phyloP scores from a whole-genome alignment of 352 stramenopile genomes.

The Phytophthora rubi region DNA sequence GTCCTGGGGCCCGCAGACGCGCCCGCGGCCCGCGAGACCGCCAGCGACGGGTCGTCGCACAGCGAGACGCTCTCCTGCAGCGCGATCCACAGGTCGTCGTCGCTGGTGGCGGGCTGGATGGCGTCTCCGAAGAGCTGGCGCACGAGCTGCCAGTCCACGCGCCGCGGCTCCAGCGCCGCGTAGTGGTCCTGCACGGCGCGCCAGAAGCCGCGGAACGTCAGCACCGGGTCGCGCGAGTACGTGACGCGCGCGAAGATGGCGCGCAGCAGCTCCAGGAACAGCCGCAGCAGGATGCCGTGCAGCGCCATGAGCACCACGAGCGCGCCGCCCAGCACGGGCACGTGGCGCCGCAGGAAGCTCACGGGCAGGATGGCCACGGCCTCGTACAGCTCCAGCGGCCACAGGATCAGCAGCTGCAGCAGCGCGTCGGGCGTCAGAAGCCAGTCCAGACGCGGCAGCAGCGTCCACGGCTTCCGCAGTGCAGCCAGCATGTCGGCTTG shows the following conservation, averaged over 20 bases:
- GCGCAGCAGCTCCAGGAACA: slow-evolving; percentile 70
- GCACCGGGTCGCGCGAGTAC: slow-evolving; percentile 62
- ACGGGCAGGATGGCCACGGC: slow-evolving; percentile 76
- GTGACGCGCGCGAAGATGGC: slow-evolving; percentile 74
- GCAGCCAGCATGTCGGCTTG: slow-evolving; percentile 5
- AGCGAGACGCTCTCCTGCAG: slow-evolving; percentile 77
- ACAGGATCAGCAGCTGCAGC: slow-evolving; percentile 64
- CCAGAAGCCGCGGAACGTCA: slow-evolving; percentile 84
- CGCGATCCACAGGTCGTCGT: slow-evolving; percentile 85
- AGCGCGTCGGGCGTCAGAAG: slow-evolving; percentile 51
- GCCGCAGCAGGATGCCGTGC: slow-evolving; percentile 71
- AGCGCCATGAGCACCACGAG: slow-evolving; percentile 83
- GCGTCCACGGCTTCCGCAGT: slow-evolving; percentile 30
- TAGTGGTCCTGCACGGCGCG: slow-evolving; percentile 71
- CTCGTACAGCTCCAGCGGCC: slow-evolving; percentile 80
- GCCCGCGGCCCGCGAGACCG: slow-evolving; percentile 40
- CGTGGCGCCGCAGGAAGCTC: slow-evolving; percentile 75
- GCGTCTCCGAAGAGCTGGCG: slow-evolving; percentile 76
- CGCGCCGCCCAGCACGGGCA: slow-evolving; percentile 73
- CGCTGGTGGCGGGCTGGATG: slow-evolving; percentile 62
- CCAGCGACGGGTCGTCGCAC: slow-evolving; percentile 72
- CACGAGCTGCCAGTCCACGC: slow-evolving; percentile 72
- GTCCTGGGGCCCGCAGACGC: slow-evolving; percentile 12
- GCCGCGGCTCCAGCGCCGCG: slow-evolving; percentile 54
- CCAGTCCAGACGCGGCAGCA: slow-evolving; percentile 39